A percentile compares a stretch with the other conserved stretches of the same genome.
phyloP scores from a whole-genome alignment of 805 yeast species.

The Candida gorgasii region DNA sequence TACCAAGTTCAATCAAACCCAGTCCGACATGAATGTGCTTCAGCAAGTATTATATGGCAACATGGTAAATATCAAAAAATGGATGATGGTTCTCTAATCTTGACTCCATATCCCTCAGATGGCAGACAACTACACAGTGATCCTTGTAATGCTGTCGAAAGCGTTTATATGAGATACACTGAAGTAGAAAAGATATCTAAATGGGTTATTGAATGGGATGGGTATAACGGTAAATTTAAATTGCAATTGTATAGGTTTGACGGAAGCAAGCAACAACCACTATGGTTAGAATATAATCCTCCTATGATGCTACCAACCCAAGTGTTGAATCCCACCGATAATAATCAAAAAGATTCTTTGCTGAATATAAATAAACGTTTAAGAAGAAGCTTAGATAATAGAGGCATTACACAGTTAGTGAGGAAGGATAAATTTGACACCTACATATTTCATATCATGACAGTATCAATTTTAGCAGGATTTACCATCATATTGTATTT shows the following conservation, averaged over 20 bases:
- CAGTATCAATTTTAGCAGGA: slow-evolving; percentile 1
- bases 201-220: slow-evolving; percentile 19
- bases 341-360: slow-evolving; percentile 10
- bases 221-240: slow-evolving; percentile 17
- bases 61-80: slow-evolving; percentile 19
- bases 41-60: slow-evolving; percentile 23
- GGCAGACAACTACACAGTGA: slow-evolving; percentile 23
- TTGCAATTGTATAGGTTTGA: slow-evolving; percentile 19
- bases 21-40: slow-evolving; percentile 18
- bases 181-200: slow-evolving; percentile 15
- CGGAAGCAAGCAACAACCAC: slow-evolving; percentile 21
- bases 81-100: slow-evolving; percentile 13
- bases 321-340: slow-evolving; percentile 19
- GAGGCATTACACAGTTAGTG: slow-evolving; percentile 1
- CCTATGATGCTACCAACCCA: slow-evolving; percentile 22
- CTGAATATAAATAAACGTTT: slow-evolving; percentile 7
- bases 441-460: slow-evolving; percentile 6
- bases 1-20: slow-evolving; percentile 21
- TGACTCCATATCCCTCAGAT: slow-evolving; percentile 19
- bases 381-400: slow-evolving; percentile 16
- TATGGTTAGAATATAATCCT: slow-evolving; percentile 21
- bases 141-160: slow-evolving; percentile 20
- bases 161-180: slow-evolving; percentile 19
- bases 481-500: background rate
- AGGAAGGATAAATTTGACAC: slow-evolving; percentile 5